phyloP scores from a whole-genome alignment of 23 red algal genomes.

The Gracilariopsis chorda region DNA sequence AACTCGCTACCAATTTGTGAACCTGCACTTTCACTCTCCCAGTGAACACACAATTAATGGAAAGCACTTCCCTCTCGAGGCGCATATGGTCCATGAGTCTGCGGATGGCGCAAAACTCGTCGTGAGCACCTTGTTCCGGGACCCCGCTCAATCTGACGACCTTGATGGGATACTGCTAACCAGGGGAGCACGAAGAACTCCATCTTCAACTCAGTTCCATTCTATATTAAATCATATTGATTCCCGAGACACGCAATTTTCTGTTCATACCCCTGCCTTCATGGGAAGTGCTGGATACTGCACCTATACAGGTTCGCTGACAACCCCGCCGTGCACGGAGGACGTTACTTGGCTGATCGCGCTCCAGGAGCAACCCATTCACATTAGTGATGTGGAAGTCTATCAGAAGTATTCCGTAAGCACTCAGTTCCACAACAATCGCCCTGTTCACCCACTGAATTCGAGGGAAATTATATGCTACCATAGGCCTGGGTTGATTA shows the following conservation, averaged over 20 bases:
- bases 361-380: neutral
- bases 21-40: slow-evolving; percentile 34
- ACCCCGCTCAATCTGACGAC: neutral
- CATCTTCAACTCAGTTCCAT: neutral
- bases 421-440: neutral
- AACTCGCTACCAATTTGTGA: neutral
- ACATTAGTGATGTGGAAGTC: neutral
- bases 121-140: neutral
- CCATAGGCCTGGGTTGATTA: too few relatives aligned
- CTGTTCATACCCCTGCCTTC: neutral
- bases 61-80: slow-evolving; percentile 14
- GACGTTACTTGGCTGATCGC: slow-evolving; percentile 48
- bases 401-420: neutral
- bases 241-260: neutral
- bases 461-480: neutral
- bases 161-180: neutral
- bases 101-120: neutral
- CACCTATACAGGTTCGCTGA: slow-evolving; percentile 50
- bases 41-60: slow-evolving; percentile 51
- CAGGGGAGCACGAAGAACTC: neutral
- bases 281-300: slow-evolving; percentile 11
- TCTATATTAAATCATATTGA: neutral
- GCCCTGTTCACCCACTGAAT: neutral
- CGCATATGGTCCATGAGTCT: slow-evolving; percentile 29
- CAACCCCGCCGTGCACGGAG: slow-evolving; percentile 61